Evolutionary conservation across 768 basidiomycete genomes (phyloP), one percentile per base, ranked within the genome.

Genomic region (Phanerochaete sordida): DNA sequence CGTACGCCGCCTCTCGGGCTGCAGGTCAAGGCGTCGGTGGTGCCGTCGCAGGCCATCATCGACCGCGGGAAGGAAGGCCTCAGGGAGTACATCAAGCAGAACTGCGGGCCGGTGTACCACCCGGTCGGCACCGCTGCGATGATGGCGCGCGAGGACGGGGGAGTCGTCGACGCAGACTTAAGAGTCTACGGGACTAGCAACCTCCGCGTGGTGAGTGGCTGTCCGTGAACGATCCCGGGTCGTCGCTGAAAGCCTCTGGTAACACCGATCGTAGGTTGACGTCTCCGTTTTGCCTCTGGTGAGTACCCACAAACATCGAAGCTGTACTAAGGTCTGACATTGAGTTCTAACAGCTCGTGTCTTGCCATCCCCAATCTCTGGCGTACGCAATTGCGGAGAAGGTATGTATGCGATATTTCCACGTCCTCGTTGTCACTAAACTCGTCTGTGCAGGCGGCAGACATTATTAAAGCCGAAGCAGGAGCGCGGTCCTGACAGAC

Each of bases 71-170:
- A 35, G 23, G 59, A 44, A 23, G 59, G 27, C 11, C 35, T 60
- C 15, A 45, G 28, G 21, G 53, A 60, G 33, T 60, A 53, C 21
- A 44, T 53, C 8, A 60, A 56, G 53, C 27, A 56, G 9, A 35
- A 33, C 37, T 56, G 52, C 15, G 59, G 51, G 26, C 35, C 52
- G 15, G 59, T 60, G 53, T 56, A 39, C 23, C 74, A 77, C 57
- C 72, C 71, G 24, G 67, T 73, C 26, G 75, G 77, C 7, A 74
- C 77, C 3, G 59, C 74, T 56, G 67, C 75, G 11, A 79, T 81
- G 77, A 67, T 78, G 67, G 77, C 79, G 9, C 62, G 60, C 53
- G 70, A 69, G 26, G 57, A 73, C 35, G 79, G 78, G n/a, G 75
- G 75, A 28, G 73, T 73, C 16, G 73, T 76, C 37, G 70, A 73